Conservation (phyloP, 306 rosid genomes). For the Abrus pulchellus region DNA sequence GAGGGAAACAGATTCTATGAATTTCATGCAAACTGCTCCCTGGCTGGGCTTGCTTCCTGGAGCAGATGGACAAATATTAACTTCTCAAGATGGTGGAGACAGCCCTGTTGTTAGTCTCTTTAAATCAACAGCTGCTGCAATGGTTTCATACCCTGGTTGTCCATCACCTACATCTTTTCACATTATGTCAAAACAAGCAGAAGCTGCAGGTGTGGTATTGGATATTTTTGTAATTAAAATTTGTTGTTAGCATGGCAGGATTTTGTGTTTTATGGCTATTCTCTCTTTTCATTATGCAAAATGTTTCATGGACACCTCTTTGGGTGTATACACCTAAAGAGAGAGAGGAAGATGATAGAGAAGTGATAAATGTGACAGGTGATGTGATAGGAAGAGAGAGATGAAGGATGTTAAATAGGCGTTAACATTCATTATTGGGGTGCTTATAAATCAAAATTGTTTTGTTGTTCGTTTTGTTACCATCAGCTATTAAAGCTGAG, state of each 20-base stretch:
- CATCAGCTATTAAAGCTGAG: too few relatives aligned
- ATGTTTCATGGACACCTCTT: too few relatives aligned
- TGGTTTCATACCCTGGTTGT: constrained; percentile 76
- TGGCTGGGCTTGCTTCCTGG: constrained; percentile 98
- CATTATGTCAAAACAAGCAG: constrained; percentile 93
- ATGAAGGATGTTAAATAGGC: too few relatives aligned
- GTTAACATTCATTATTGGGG: too few relatives aligned
- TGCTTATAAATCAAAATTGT: neutral
- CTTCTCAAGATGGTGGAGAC: constrained; percentile 86
- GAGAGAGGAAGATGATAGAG: too few relatives aligned
- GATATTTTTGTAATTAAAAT: constrained; percentile 6
- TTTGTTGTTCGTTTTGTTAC: neutral
- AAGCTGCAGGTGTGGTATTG: constrained; percentile 89
- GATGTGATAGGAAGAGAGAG: too few relatives aligned
- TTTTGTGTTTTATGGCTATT: constrained; percentile 9
- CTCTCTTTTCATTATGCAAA: neutral
- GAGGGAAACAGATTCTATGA: constrained; percentile 86
- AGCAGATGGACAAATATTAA: constrained; percentile 85
- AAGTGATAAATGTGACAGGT: too few relatives aligned
- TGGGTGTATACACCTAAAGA: too few relatives aligned
- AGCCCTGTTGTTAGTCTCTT: constrained; percentile 94
- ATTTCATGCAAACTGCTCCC: constrained; percentile 98
- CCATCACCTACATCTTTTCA: constrained; percentile 79
- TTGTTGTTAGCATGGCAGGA: constrained; percentile 35
- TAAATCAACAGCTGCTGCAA: constrained; percentile 81